Evolutionary conservation across 441 rosid species (phyloP).

Genomic region (Breynia disticha): DNA sequence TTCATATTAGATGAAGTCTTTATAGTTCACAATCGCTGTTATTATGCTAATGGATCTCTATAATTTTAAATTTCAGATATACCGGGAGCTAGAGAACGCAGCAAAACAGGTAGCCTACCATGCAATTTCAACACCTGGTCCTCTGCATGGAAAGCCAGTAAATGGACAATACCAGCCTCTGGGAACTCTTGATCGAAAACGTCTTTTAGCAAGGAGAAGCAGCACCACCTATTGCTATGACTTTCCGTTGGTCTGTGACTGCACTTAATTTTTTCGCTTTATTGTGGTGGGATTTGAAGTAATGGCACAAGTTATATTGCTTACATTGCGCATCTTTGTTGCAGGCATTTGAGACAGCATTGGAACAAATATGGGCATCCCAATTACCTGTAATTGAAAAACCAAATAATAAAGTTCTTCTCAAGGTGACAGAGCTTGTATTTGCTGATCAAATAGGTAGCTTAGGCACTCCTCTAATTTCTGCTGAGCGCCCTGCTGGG

Average conservation of each 20-base stretch:
- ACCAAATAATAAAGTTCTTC: slow-evolving; percentile 40
- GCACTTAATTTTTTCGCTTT: slow-evolving; percentile 1
- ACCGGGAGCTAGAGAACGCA: slow-evolving; percentile 77
- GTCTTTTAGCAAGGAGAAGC: slow-evolving; percentile 74
- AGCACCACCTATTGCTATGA: slow-evolving; percentile 97
- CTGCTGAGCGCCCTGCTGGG: slow-evolving; percentile 59
- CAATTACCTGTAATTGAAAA: slow-evolving; percentile 41
- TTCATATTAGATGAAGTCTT: too few species aligned
- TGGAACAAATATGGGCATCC: slow-evolving; percentile 72
- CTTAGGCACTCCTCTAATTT: slow-evolving; percentile 67
- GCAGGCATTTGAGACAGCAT: slow-evolving; percentile 91
- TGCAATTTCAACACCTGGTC: slow-evolving; percentile 51
- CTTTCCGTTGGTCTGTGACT: slow-evolving; percentile 75
- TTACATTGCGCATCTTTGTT: slow-evolving; percentile 18
- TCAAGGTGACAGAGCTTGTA: slow-evolving; percentile 70
- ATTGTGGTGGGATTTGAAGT: neutral
- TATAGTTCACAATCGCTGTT: too few species aligned
- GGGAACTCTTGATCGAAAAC: slow-evolving; percentile 72
- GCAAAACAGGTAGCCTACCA: slow-evolving; percentile 49
- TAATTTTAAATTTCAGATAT: slow-evolving; percentile 45
- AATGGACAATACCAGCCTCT: slow-evolving; percentile 66
- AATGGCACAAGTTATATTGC: slow-evolving; percentile 11
- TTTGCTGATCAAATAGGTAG: slow-evolving; percentile 60
- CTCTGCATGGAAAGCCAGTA: slow-evolving; percentile 59
- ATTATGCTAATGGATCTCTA: slow-evolving; percentile 1